Evolutionary conservation across 2,329 filamentous ascomycete species (phyloP).

Genomic region (Cladophialophora chaetospira): DNA sequence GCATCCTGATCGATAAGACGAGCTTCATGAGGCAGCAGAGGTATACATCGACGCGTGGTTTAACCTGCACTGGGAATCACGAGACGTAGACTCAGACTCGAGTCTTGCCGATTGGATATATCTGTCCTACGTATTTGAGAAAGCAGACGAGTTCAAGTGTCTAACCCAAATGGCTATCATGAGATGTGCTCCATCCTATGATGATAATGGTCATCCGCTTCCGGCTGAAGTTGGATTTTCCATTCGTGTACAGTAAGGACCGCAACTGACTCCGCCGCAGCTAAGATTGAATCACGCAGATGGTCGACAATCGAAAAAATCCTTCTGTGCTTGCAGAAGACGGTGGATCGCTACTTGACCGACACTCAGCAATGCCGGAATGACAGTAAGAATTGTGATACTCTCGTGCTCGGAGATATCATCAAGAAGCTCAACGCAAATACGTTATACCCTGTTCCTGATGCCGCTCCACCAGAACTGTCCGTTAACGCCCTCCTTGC

Average conservation of each 20-base stretch:
- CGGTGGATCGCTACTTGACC: not conserved
- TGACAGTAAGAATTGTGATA: not conserved
- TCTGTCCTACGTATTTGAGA: not conserved
- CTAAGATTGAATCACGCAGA: not conserved
- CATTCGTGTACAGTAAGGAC: too few relatives aligned
- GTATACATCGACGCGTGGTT: slow-evolving; percentile 11
- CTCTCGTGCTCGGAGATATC: not conserved
- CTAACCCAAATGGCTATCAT: not conserved
- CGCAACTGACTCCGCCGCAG: not conserved
- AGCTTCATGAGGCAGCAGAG: slow-evolving; percentile 5
- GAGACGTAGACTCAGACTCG: not conserved
- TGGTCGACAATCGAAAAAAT: not conserved
- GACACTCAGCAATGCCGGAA: not conserved
- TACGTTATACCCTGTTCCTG: not conserved
- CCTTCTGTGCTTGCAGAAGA: not conserved
- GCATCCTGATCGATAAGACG: slow-evolving; percentile 8
- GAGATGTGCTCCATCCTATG: not conserved
- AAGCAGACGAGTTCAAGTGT: not conserved
- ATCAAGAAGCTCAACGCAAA: not conserved
- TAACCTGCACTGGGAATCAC: not conserved
- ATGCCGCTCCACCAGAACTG: not conserved
- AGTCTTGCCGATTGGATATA: not conserved
- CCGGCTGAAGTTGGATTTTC: not conserved
- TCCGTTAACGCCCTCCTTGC: not conserved
- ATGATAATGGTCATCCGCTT: not conserved